These are phyloP conservation scores for Porcisia hertigi DNA, from an alignment of 208 protist genomes.

Conservation along the genomic window DNA sequence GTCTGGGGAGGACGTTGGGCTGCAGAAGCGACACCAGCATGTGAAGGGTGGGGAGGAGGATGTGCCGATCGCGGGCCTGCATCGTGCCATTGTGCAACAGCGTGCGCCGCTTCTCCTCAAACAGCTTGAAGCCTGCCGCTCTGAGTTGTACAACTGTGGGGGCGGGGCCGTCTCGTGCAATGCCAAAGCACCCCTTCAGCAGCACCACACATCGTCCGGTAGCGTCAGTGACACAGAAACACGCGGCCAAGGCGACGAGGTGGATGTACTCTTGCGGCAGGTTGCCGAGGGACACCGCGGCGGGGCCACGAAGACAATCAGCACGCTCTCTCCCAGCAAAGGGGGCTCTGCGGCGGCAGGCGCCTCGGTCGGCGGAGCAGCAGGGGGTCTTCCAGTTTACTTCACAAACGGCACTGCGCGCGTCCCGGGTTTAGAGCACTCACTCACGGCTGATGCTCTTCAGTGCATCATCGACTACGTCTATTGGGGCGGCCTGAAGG, in stretches of 20 bases:
- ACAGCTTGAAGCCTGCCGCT: constrained; percentile 56
- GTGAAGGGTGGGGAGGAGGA: constrained; percentile 5
- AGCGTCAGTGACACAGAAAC: background rate
- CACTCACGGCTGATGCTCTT: constrained; percentile 58
- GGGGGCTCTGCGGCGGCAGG: constrained; percentile 1
- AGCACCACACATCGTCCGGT: background rate
- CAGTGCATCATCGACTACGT: constrained; percentile 65
- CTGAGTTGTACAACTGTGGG: constrained; percentile 24
- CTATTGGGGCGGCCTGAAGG: constrained; percentile 68
- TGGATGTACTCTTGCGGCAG: constrained; percentile 37
- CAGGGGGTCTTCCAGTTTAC: constrained; percentile 37
- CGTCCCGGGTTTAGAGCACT: constrained; percentile 53
- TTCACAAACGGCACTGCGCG: constrained; percentile 72
- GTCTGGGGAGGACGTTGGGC: background rate
- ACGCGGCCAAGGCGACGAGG: constrained; percentile 16
- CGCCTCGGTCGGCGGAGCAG: background rate
- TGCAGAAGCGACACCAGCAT: background rate
- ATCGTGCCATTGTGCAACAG: constrained; percentile 70
- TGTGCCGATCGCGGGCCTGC: constrained; percentile 42
- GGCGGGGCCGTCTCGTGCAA: background rate
- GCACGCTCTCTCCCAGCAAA: background rate
- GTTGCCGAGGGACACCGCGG: constrained; percentile 9
- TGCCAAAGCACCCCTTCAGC: background rate
- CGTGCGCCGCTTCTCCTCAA: constrained; percentile 68
- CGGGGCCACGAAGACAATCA: background rate